These are phyloP conservation scores for Delphinella strobiligena DNA, from an alignment of 2,329 filamentous ascomycete species.

Conservation along the genomic window DNA sequence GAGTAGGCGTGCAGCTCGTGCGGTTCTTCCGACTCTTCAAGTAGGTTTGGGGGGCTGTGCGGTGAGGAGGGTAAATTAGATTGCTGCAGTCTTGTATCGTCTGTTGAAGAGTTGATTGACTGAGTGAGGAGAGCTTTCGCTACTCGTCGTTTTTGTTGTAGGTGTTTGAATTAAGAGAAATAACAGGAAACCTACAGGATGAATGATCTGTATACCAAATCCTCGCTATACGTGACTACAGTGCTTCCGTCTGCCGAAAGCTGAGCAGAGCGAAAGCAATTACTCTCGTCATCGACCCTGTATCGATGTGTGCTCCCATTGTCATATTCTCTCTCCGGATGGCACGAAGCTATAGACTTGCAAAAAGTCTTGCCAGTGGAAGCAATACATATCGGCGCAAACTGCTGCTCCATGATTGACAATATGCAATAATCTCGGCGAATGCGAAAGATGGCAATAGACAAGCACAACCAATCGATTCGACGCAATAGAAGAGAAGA, in stretches of 20 bases:
- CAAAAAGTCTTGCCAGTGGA: constrained; percentile 14
- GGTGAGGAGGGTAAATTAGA: no score
- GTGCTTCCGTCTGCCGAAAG: constrained; percentile 45
- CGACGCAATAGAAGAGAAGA: no score
- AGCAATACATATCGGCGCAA: constrained; percentile 13
- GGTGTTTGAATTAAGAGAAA: no score
- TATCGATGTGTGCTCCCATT: background rate
- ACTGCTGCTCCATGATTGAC: no score
- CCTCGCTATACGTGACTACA: constrained; percentile 41
- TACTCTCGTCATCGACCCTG: constrained; percentile 11
- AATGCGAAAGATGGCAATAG: no score
- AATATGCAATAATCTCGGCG: no score
- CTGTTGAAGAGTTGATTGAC: no score
- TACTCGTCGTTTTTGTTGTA: no score
- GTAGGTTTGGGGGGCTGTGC: no score
- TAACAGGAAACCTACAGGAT: constrained; percentile 28
- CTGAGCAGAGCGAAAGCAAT: constrained; percentile 34
- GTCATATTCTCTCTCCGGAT: background rate
- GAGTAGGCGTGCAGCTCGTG: constrained; percentile 28
- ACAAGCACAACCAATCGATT: no score
- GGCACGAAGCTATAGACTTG: constrained; percentile 6
- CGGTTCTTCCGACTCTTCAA: no score
- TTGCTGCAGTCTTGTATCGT: no score
- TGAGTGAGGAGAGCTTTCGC: constrained; percentile 36
- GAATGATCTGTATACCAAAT: constrained; percentile 40